Base-by-base conservation (phyloP, 2,329 filamentous ascomycete species). In the Talaromyces albobiverticillius region DNA sequence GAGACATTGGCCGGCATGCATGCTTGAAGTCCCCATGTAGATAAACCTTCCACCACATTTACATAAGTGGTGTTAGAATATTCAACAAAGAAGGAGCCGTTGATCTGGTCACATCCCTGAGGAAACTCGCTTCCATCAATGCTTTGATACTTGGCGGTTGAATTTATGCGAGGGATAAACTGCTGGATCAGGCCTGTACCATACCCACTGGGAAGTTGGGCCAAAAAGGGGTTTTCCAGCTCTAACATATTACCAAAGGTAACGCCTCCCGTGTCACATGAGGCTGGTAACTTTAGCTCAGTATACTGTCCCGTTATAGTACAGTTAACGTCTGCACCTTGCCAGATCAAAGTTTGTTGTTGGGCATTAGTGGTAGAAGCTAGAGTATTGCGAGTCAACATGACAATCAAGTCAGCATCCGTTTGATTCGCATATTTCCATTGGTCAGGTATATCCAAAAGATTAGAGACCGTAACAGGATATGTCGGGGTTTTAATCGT, bases 91-190 rank as follows among this genome's bases (percentile, higher is more conserved):
- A 67, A 64, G 4, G 58, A 54, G 8, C 55, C 58, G 4, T 50
- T 42, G 9, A 57, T 46, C 18, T 23, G 9, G 22, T 58, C 53
- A 38, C 66, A 68, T 18, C 59, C 47, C 10, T 38, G 22, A 8
- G 62, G 64, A 40, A 56, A 65, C 8, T 60, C 59, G 20, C 42
- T 46, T 2, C 14, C 34, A 5, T 47, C 5, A 31, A 66, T 61
- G 10, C 22, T 51, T 29, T 62, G 48, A 20, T 56, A 58, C 14
- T 26, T 50, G 1, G 60, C 61, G 2, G 57, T 62, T 5, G 64
- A 65, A 49, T 68, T 68, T 50, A 68, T 54, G 3, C 66, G 64
- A n/a, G 65, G 62, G 1, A 60, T 42, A 51, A 62, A 67, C 49
- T 68, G 65, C 11, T 55, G 59, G n/a, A 65, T 49, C 1, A 67